Evolutionary conservation across 768 basidiomycete genomes (phyloP).

Genomic region (Pleurotus tuber-regium): DNA sequence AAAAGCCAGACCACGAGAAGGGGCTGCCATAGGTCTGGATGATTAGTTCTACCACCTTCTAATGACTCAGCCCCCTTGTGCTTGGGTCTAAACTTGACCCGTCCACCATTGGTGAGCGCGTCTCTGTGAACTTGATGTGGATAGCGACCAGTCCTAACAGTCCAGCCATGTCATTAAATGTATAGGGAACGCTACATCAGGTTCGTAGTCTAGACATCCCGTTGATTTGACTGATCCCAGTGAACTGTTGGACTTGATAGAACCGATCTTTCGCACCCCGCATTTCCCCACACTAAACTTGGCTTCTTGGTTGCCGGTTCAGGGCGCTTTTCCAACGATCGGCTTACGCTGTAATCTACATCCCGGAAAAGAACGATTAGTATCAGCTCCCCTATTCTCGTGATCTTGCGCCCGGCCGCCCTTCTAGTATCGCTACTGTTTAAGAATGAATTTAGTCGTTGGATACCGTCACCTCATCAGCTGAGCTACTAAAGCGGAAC

Average conservation of each 20-base stretch:
- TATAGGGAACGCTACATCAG: no score
- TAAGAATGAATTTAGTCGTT: no score
- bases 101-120: neutral
- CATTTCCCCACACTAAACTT: slow-evolving; percentile 8
- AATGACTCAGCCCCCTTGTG: neutral
- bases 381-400: neutral
- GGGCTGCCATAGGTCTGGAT: neutral
- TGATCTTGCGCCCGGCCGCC: neutral
- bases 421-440: no score
- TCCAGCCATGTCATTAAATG: no score
- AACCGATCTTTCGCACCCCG: slow-evolving; percentile 3
- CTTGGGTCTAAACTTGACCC: neutral
- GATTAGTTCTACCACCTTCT: neutral
- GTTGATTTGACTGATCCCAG: neutral
- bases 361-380: slow-evolving; percentile 2
- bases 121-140: no score
- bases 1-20: neutral
- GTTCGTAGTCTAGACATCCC: neutral
- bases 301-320: slow-evolving; percentile 6
- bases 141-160: no score
- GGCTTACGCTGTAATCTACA: slow-evolving; percentile 9
- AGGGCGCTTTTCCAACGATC: neutral
- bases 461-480: neutral
- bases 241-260: no score
- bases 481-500: neutral